A percentile compares a stretch with the other conserved stretches of the same genome.
Conservation (phyloP, 495 filamentous ascomycete species). For the Margaritispora aquatica region DNA sequence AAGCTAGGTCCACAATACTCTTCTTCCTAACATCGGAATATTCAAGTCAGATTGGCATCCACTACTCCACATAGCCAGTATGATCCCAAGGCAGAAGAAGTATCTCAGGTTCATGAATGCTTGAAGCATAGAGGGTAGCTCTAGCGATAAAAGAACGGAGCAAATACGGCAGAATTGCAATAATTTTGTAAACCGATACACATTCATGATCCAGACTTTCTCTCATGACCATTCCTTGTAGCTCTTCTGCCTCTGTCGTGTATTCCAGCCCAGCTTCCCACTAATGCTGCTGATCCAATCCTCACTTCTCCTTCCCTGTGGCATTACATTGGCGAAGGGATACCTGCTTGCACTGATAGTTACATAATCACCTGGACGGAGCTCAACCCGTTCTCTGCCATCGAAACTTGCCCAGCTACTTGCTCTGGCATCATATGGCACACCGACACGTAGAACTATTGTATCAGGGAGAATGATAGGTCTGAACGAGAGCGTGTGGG, state of each 20-base stretch:
- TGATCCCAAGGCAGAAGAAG: too few relatives aligned
- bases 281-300: conserved; percentile 93
- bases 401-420: conserved; percentile 97
- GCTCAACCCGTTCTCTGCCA: conserved; percentile 81
- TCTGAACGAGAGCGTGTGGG: conserved; percentile 91
- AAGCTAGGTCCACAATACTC: too few relatives aligned
- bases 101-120: too few relatives aligned
- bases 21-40: too few relatives aligned
- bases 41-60: too few relatives aligned
- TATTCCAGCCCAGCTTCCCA: conserved; percentile 90
- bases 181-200: too few relatives aligned
- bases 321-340: conserved; percentile 86
- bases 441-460: conserved; percentile 83
- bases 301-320: conserved; percentile 64
- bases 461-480: conserved; percentile 95
- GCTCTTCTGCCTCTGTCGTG: conserved; percentile 65
- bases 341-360: conserved; percentile 89
- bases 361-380: conserved; percentile 88
- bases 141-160: too few relatives aligned
- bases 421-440: conserved; percentile 86
- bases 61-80: too few relatives aligned
- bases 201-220: too few relatives aligned
- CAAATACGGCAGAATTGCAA: too few relatives aligned
- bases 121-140: too few relatives aligned
- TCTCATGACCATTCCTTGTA: conserved; percentile 43